Evolutionary conservation across 176 grass and related monocot genomes (phyloP).

Genomic region (Thalia dealbata): DNA sequence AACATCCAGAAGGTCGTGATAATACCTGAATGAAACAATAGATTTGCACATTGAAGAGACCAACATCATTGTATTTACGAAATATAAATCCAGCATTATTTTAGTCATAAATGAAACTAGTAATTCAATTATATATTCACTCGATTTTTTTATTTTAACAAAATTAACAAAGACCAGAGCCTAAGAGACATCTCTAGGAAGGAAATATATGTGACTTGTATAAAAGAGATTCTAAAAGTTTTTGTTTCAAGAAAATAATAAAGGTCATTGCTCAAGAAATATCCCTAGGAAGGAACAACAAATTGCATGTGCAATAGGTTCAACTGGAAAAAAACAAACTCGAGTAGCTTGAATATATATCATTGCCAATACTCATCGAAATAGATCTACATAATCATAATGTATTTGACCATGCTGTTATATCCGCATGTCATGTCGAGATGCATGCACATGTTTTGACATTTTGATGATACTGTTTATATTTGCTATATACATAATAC

Average conservation of each 20-base stretch:
- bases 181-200: neutral
- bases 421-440: no score
- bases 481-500: no score
- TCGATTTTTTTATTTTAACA: neutral
- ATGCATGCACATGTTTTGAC: no score
- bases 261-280: neutral
- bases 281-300: neutral
- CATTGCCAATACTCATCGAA: no score
- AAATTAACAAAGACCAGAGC: neutral
- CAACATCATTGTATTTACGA: neutral
- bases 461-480: no score
- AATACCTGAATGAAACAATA: slow-evolving; percentile 51
- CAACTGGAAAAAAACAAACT: neutral
- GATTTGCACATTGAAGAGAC: neutral
- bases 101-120: no score
- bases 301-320: neutral
- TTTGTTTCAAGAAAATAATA: no score
- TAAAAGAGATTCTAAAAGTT: neutral
- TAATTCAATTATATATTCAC: neutral
- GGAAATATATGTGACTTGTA: neutral
- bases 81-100: neutral
- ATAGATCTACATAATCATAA: no score
- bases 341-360: neutral
- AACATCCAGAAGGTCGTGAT: slow-evolving; percentile 81
- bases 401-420: no score